Conservation (phyloP, 352 stramenopile genomes). For the Phytophthora pisi region DNA sequence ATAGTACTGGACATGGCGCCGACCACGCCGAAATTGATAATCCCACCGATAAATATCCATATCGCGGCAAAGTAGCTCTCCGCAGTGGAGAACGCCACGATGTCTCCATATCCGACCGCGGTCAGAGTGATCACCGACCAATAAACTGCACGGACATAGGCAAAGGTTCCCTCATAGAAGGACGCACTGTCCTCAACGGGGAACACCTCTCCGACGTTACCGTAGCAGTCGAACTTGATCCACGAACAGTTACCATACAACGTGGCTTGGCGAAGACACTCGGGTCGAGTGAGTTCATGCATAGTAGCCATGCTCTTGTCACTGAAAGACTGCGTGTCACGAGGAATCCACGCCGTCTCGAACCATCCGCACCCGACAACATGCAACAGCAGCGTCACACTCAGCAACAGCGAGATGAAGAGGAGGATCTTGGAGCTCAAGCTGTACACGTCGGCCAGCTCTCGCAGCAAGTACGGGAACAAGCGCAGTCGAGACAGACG, state of each 20-base stretch:
- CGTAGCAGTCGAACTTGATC: slow-evolving; percentile 68
- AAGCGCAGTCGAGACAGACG: slow-evolving; percentile 51
- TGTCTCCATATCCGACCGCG: slow-evolving; percentile 68
- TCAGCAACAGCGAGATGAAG: slow-evolving; percentile 44
- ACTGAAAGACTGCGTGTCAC: background rate
- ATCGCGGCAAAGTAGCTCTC: slow-evolving; percentile 67
- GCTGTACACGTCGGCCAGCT: slow-evolving; percentile 50
- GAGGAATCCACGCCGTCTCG: slow-evolving; percentile 43
- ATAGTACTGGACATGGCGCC: slow-evolving; percentile 77
- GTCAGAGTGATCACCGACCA: slow-evolving; percentile 69
- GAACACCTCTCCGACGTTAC: slow-evolving; percentile 45
- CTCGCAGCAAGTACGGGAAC: slow-evolving; percentile 41
- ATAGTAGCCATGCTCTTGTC: background rate
- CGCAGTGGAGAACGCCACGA: slow-evolving; percentile 65
- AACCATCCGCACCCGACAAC: slow-evolving; percentile 63
- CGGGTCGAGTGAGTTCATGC: slow-evolving; percentile 6
- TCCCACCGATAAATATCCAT: slow-evolving; percentile 63
- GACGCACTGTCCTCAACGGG: slow-evolving; percentile 34
- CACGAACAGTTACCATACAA: slow-evolving; percentile 59
- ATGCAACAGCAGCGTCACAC: slow-evolving; percentile 51
- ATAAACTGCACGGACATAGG: slow-evolving; percentile 66
- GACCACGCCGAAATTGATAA: slow-evolving; percentile 79
- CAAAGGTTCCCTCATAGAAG: slow-evolving; percentile 52
- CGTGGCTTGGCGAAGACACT: slow-evolving; percentile 58
- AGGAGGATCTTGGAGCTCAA: slow-evolving; percentile 59